Conservation (phyloP, 1,139 yeast species). For the Debaryomyces subglobosus region DNA sequence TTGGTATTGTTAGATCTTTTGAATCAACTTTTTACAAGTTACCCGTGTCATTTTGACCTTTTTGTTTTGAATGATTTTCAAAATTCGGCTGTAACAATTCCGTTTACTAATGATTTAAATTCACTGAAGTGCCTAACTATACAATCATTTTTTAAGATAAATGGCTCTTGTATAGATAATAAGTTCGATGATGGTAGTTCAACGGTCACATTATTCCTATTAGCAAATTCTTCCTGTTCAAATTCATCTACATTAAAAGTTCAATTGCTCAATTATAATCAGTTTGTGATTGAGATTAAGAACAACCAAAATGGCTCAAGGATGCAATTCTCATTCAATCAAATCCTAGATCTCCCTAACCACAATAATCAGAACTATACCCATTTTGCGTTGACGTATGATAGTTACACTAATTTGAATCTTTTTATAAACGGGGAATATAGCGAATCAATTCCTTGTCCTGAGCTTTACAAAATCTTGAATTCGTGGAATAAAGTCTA, state of each 20-base stretch:
- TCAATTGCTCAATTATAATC: conserved; percentile 33
- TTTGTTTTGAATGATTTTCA: conserved; percentile 31
- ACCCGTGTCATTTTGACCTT: conserved; percentile 35
- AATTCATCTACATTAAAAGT: conserved; percentile 31
- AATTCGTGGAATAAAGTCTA: conserved; percentile 44
- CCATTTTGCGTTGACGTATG: conserved; percentile 43
- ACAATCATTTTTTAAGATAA: conserved; percentile 42
- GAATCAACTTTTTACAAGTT: conserved; percentile 23
- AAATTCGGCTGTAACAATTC: conserved; percentile 25
- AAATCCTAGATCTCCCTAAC: conserved; percentile 21
- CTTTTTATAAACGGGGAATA: conserved; percentile 47
- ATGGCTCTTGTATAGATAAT: conserved; percentile 1
- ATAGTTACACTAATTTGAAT: conserved; percentile 38
- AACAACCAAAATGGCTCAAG: conserved; percentile 29
- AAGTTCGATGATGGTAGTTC: conserved; percentile 6
- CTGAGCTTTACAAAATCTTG: conserved; percentile 32
- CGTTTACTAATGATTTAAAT: conserved; percentile 22
- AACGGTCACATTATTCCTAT: conserved; percentile 25
- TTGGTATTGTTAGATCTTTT: conserved; percentile 29
- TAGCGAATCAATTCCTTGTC: conserved; percentile 49
- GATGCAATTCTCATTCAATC: conserved; percentile 41
- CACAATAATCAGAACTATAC: conserved; percentile 29
- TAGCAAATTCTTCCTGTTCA: conserved; percentile 30
- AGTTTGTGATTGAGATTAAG: conserved; percentile 35
- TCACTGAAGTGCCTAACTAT: conserved; percentile 29